Conservation (phyloP, 176 grass and related monocot species). For the Luzula sylvatica region DNA sequence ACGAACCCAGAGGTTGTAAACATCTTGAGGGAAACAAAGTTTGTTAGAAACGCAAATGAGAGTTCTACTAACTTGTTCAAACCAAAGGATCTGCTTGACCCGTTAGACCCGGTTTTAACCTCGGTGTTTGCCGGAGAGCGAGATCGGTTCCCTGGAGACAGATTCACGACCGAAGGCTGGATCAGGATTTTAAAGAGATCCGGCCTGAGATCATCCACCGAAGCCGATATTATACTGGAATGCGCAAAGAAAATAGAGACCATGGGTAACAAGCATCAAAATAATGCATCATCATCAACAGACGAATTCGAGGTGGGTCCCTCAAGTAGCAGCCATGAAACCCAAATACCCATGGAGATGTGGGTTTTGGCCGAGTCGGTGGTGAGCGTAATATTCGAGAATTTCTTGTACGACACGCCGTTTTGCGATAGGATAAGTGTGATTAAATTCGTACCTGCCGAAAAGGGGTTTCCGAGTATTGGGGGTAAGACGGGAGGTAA, state of each 20-base stretch:
- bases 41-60: slow-evolving; percentile 76
- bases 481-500: slow-evolving; percentile 92
- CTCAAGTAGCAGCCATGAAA: slow-evolving; percentile 50
- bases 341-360: slow-evolving; percentile 74
- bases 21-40: slow-evolving; percentile 60
- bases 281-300: slow-evolving; percentile 32
- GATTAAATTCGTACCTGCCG: slow-evolving; percentile 89
- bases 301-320: slow-evolving; percentile 72
- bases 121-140: slow-evolving; percentile 74
- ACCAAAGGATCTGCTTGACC: slow-evolving; percentile 75
- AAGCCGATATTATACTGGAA: slow-evolving; percentile 72
- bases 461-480: slow-evolving; percentile 91
- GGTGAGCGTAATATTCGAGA: slow-evolving; percentile 63
- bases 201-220: slow-evolving; percentile 62
- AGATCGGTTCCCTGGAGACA: slow-evolving; percentile 69
- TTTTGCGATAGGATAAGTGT: slow-evolving; percentile 85
- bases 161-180: slow-evolving; percentile 72
- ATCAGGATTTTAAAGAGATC: slow-evolving; percentile 78
- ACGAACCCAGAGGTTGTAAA: slow-evolving; percentile 47
- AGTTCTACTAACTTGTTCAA: slow-evolving; percentile 52
- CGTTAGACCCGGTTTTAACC: slow-evolving; percentile 62
- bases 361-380: slow-evolving; percentile 81
- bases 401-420: slow-evolving; percentile 75
- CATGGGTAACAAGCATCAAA: slow-evolving; percentile 49
- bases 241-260: slow-evolving; percentile 76